phyloP scores from a whole-genome alignment of 2,329 filamentous ascomycete species.

The Amylocarpus encephaloides region DNA sequence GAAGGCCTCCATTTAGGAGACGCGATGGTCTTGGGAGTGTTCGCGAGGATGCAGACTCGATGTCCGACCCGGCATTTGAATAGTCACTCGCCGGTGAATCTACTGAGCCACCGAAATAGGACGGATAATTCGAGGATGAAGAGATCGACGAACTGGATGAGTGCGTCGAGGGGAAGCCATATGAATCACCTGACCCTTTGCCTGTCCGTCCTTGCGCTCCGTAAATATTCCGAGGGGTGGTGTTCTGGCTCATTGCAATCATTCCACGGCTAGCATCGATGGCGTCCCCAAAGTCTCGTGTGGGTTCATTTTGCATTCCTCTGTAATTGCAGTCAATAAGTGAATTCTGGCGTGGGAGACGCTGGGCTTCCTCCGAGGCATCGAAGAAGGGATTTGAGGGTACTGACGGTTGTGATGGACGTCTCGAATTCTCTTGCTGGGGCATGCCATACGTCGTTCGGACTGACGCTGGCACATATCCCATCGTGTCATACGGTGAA shows the following conservation, averaged over 20 bases:
- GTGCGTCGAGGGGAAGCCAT: conserved; percentile 81
- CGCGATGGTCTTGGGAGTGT: conserved; percentile 76
- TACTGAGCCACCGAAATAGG: conserved; percentile 79
- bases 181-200: conserved; percentile 74
- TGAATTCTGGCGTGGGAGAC: conserved; percentile 49
- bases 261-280: conserved; percentile 91
- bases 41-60: conserved; percentile 71
- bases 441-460: conserved; percentile 51
- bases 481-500: conserved; percentile 68
- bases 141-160: conserved; percentile 89
- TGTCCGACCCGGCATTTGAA: conserved; percentile 81
- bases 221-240: conserved; percentile 86
- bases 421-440: conserved; percentile 49
- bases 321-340: conserved; percentile 59
- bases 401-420: conserved; percentile 82
- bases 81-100: conserved; percentile 87
- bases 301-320: conserved; percentile 49
- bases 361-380: conserved; percentile 21
- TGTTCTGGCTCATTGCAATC: conserved; percentile 93
- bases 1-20: conserved; percentile 54
- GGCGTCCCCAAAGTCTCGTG: conserved; percentile 75
- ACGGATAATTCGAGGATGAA: conserved; percentile 69
- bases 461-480: conserved; percentile 62
- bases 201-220: conserved; percentile 54
- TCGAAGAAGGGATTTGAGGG: conserved; percentile 44